Conservation (phyloP, 192 early-diverging fungal species). For the Pilaira anomala region DNA sequence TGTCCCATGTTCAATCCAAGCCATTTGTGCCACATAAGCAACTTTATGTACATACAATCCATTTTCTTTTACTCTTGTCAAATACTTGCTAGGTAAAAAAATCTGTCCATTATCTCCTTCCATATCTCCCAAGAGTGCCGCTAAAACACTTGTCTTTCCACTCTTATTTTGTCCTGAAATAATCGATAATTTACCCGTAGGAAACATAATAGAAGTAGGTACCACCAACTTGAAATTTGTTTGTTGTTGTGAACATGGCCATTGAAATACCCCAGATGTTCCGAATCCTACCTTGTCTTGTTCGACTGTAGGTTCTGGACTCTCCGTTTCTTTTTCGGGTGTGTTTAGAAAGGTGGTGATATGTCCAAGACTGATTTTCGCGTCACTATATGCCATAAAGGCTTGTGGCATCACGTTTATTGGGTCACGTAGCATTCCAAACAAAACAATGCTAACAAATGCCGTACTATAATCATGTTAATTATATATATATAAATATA, state of each 20-base stretch:
- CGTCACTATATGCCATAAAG: conserved; percentile 49
- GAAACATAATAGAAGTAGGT: background rate
- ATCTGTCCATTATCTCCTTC: conserved; percentile 21
- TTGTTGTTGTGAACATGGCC: conserved; percentile 1
- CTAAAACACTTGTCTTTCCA: conserved; percentile 56
- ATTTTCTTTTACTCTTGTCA: background rate
- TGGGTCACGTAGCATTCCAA: conserved; percentile 59
- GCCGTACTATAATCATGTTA: conserved; percentile 38
- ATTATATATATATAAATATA: background rate
- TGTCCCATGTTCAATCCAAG: conserved; percentile 62
- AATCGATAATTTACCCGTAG: conserved; percentile 36
- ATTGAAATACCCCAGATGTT: conserved; percentile 10
- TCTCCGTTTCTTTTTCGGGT: conserved; percentile 16
- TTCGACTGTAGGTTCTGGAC: background rate
- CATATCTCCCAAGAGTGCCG: conserved; percentile 56
- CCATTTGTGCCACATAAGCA: conserved; percentile 47
- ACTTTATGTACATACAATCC: conserved; percentile 29
- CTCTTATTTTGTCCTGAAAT: conserved; percentile 63
- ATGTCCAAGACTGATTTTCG: conserved; percentile 53
- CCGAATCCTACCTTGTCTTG: conserved; percentile 14
- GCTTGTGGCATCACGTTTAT: conserved; percentile 57
- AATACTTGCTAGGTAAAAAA: background rate
- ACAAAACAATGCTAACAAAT: conserved; percentile 65
- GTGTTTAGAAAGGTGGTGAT: conserved; percentile 42
- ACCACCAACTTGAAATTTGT: background rate